A percentile compares a stretch with the other conserved stretches of the same genome.
Evolutionary conservation across 2,329 filamentous ascomycete species (phyloP).

Genomic region (Macrophomina phaseolina): DNA sequence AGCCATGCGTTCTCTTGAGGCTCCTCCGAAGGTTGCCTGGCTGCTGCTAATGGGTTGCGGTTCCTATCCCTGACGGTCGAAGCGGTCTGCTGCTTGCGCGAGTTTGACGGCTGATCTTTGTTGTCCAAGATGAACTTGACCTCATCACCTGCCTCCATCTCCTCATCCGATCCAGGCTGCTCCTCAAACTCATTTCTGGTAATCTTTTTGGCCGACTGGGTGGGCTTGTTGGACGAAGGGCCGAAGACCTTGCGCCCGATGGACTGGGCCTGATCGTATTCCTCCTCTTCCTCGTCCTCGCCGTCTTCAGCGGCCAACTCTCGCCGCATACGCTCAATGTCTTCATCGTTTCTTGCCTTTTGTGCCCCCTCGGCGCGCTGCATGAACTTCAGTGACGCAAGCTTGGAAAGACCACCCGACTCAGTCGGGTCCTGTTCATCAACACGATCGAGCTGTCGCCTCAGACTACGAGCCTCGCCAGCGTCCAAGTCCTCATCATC

Average conservation of each 20-base stretch:
- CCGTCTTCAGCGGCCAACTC: slow-evolving; percentile 71
- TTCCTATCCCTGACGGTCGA: background rate
- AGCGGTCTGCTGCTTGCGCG: slow-evolving; percentile 24
- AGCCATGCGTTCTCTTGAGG: slow-evolving; percentile 46
- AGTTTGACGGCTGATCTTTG: slow-evolving; percentile 2
- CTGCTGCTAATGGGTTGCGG: slow-evolving; percentile 1
- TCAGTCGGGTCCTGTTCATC: slow-evolving; percentile 62
- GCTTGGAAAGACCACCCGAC: slow-evolving; percentile 59
- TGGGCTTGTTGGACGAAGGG: slow-evolving; percentile 46
- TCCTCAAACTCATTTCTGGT: slow-evolving; percentile 66
- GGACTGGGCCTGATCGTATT: slow-evolving; percentile 53
- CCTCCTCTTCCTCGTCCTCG: slow-evolving; percentile 53
- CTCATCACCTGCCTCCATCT: slow-evolving; percentile 37
- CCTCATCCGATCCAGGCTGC: slow-evolving; percentile 56
- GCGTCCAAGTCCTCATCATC: slow-evolving; percentile 69
- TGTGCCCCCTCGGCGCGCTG: slow-evolving; percentile 79
- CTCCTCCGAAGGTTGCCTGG: slow-evolving; percentile 18
- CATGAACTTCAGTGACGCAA: slow-evolving; percentile 95
- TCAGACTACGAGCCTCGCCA: slow-evolving; percentile 53
- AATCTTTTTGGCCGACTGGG: slow-evolving; percentile 33
- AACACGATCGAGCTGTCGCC: slow-evolving; percentile 44
- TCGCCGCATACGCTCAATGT: slow-evolving; percentile 63
- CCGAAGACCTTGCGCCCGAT: slow-evolving; percentile 76
- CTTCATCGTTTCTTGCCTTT: slow-evolving; percentile 80
- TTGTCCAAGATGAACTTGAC: slow-evolving; percentile 18